A percentile compares a stretch with the other conserved stretches of the same genome.
Evolutionary conservation across 2,329 filamentous ascomycete species (phyloP).

Genomic region (Aspergillus sp.): DNA sequence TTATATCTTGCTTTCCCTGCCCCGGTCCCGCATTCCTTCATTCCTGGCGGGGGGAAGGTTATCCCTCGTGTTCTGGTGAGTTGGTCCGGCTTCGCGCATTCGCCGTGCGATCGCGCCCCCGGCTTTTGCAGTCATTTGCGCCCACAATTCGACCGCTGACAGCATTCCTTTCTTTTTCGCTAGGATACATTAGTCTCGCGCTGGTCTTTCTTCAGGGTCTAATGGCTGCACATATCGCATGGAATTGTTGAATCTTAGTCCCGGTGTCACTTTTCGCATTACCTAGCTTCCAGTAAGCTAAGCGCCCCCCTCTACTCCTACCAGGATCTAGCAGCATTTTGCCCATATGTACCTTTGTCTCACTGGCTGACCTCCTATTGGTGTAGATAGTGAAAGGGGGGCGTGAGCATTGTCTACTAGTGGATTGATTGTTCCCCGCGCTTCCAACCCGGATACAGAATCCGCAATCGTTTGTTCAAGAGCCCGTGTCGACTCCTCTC

Average conservation of each 20-base stretch:
- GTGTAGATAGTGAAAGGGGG: constrained; percentile 6
- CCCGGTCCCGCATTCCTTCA: constrained; percentile 15
- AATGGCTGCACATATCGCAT: constrained; percentile 9
- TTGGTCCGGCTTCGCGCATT: constrained; percentile 14
- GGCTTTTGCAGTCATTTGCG: constrained; percentile 9
- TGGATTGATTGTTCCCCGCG: background rate
- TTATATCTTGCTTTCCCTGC: background rate
- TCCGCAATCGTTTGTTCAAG: background rate
- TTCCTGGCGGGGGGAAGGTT: constrained; percentile 17
- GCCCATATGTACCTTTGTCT: background rate
- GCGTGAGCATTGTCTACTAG: background rate
- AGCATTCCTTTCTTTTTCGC: constrained; percentile 1
- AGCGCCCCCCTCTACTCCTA: background rate
- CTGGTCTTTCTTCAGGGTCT: background rate
- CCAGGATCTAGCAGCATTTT: background rate
- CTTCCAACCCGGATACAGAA: background rate
- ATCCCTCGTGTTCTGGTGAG: constrained; percentile 15
- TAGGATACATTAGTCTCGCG: background rate
- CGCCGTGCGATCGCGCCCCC: constrained; percentile 16
- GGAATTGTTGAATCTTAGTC: background rate
- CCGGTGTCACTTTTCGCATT: background rate
- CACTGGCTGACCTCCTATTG: constrained; percentile 1
- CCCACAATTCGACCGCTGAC: constrained; percentile 17
- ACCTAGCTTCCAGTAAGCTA: constrained; percentile 6
- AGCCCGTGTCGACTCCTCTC: background rate